Evolutionary conservation across 768 basidiomycete genomes (phyloP), one percentile per base, ranked within the genome.

Genomic region (Mycena sanguinolenta): DNA sequence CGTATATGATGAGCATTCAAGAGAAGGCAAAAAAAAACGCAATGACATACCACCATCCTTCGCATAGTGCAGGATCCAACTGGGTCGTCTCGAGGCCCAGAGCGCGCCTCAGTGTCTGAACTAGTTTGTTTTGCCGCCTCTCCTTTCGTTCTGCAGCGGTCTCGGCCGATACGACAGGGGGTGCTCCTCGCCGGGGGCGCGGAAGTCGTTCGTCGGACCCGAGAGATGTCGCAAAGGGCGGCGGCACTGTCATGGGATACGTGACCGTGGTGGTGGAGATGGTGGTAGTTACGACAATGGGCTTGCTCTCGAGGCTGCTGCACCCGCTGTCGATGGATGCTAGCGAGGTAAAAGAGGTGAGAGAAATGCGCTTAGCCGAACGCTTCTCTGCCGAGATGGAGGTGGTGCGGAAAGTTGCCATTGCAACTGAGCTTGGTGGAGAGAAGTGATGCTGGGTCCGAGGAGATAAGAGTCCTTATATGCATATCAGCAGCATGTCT

Each of bases 171-270:
- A 32, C 14, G n/a, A 62, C 60, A 34, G 36, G 50, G 4, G 67
- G 67, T 13, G 67, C 67, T 2, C 67, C 67, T 21, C 60, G 67
- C 28, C 38, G 49, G 0, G 67, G 53, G 4, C 50, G 58, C n/a
- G 67, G 59, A 9, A 68, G 67, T 19, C 25, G 2, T 8, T 68
- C 67, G 52, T 68, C 67, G 2, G 67, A 62, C 17, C 67, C 67
- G 17, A 55, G 60, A 12, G 67, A 62, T 10, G 67, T 23, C 7
- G 67, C 42, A 44, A 68, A 68, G 4, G 67, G 67, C 23, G 60
- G 67, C 21, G 60, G 67, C n/a, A 68, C 67, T 2, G 67, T 53
- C 28, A 21, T 53, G 23, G 67, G 60, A 21, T 39, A 62, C 1
- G 42, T 32, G 12, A 12, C 27, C 4, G 32, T 62, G 9, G 38